Evolutionary conservation across 1,284 basidiomycete genomes (phyloP).

Genomic region (Marasmius oreades): DNA sequence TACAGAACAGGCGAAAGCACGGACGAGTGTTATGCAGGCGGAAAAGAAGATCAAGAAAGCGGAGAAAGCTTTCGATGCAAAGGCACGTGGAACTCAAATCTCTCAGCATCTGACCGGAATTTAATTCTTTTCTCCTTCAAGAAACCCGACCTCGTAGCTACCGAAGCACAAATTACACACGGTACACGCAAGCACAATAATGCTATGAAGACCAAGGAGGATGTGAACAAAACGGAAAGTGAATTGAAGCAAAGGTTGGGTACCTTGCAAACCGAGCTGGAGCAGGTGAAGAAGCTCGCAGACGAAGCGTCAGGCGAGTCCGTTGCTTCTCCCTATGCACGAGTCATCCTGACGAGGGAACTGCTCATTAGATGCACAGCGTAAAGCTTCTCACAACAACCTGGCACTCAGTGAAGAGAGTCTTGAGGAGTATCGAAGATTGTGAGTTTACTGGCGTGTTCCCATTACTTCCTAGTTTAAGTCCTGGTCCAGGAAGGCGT

Average conservation of each 20-base stretch:
- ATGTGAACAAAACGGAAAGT: conserved; percentile 66
- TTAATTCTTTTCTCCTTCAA: conserved; percentile 25
- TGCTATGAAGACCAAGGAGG: conserved; percentile 59
- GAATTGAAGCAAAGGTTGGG: conserved; percentile 63
- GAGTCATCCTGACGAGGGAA: conserved; percentile 2
- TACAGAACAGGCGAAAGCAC: conserved; percentile 76
- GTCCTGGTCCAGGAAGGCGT: conserved; percentile 57
- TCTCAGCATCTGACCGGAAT: neutral
- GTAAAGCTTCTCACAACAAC: conserved; percentile 71
- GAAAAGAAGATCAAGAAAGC: conserved; percentile 79
- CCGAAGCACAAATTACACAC: conserved; percentile 88
- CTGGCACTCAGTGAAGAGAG: conserved; percentile 80
- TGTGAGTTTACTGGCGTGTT: conserved; percentile 49
- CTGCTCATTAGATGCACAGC: conserved; percentile 60
- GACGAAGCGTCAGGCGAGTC: conserved; percentile 70
- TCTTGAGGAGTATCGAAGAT: conserved; percentile 81
- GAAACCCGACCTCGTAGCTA: conserved; percentile 79
- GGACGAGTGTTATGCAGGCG: conserved; percentile 69
- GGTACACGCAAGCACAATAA: conserved; percentile 76
- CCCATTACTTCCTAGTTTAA: neutral
- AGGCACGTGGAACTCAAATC: conserved; percentile 50
- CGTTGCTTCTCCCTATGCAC: neutral
- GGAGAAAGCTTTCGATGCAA: conserved; percentile 81
- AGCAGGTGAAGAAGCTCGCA: conserved; percentile 65
- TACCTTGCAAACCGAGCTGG: conserved; percentile 61